Percentiles rank a stretch among this genome's conserved stretches.
Evolutionary conservation across 495 filamentous ascomycete genomes (phyloP).

Genomic region (Lasiosphaeria hispida): DNA sequence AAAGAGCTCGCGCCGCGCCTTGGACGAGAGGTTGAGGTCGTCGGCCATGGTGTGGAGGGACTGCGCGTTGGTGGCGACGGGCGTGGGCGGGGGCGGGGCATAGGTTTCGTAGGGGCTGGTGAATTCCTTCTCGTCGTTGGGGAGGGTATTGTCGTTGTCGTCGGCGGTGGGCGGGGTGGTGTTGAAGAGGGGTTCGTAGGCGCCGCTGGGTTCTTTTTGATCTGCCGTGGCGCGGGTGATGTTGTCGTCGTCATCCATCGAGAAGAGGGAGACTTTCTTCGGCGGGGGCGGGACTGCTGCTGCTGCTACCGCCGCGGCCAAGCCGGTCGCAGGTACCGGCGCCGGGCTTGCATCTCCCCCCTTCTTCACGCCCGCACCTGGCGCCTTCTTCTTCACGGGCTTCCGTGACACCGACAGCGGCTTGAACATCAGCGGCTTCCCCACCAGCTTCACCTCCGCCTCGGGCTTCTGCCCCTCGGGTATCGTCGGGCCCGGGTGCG

Average conservation of each 20-base stretch:
- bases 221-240: not conserved
- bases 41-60: slow-evolving; percentile 64
- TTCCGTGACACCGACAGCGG: slow-evolving; percentile 77
- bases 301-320: slow-evolving; percentile 5
- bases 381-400: slow-evolving; percentile 20
- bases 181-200: slow-evolving; percentile 45
- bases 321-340: not conserved
- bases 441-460: slow-evolving; percentile 64
- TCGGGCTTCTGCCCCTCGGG: slow-evolving; percentile 48
- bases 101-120: slow-evolving; percentile 36
- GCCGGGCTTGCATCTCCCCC: not conserved
- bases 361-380: not conserved
- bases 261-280: slow-evolving; percentile 47
- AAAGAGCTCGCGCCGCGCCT: slow-evolving; percentile 77
- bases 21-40: slow-evolving; percentile 69
- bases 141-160: not conserved
- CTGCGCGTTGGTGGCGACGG: slow-evolving; percentile 26
- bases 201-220: slow-evolving; percentile 19
- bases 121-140: slow-evolving; percentile 4
- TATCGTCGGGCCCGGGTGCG: slow-evolving; percentile 36
- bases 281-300: slow-evolving; percentile 22
- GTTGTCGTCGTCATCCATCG: slow-evolving; percentile 36
- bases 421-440: slow-evolving; percentile 82
- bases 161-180: not conserved
- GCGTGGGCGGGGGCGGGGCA: slow-evolving; percentile 17